Evolutionary conservation across 2,329 filamentous ascomycete genomes (phyloP).

Genomic region (Diaporthe nobilis): DNA sequence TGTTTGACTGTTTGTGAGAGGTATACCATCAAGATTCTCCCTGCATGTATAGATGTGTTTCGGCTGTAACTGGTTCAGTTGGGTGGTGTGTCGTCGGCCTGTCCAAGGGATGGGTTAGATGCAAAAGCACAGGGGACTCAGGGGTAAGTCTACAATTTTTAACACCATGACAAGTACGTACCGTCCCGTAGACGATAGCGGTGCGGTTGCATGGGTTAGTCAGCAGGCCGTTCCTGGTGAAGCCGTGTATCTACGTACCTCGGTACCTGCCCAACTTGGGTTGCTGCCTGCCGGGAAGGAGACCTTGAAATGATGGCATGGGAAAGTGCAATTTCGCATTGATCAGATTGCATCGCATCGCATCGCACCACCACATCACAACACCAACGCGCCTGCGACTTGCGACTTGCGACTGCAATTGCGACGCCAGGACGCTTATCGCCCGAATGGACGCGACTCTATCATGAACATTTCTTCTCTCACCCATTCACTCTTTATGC

Average conservation of each 20-base stretch:
- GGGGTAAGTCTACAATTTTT: not conserved
- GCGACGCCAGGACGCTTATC: not conserved
- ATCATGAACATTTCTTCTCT: conserved; percentile 8
- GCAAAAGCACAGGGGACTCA: conserved; percentile 19
- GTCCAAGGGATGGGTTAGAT: conserved; percentile 22
- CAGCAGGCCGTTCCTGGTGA: not conserved
- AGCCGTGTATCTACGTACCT: not conserved
- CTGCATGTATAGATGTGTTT: conserved; percentile 3
- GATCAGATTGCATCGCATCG: not conserved
- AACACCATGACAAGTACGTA: not conserved
- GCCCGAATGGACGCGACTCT: conserved; percentile 9
- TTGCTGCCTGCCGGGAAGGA: conserved; percentile 11
- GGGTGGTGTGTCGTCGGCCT: not conserved
- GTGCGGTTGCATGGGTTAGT: not conserved
- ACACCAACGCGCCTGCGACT: conserved; percentile 13
- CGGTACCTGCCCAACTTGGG: not conserved
- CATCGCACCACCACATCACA: not conserved
- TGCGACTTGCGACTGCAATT: not conserved
- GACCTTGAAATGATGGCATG: conserved; percentile 16
- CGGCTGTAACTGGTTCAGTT: not conserved
- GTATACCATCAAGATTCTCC: not conserved
- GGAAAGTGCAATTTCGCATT: conserved; percentile 34
- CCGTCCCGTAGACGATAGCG: no score
- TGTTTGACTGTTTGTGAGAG: conserved; percentile 12
- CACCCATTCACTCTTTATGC: conserved; percentile 37